Evolutionary conservation across 148 eudicot genomes (phyloP).

Genomic region (Spergularia bocconei): DNA sequence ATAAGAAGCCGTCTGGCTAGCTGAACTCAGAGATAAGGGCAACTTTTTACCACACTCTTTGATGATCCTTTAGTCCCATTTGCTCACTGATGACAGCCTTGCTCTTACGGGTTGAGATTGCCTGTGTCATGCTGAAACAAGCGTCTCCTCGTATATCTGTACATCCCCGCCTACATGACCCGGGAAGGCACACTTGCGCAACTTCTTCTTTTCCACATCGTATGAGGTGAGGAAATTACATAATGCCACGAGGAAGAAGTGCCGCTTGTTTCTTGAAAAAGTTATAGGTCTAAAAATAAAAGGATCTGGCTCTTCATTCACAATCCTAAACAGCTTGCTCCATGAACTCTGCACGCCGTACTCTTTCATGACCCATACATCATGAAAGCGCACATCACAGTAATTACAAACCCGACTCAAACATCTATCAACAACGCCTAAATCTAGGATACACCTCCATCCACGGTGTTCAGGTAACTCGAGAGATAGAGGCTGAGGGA

Average conservation of each 20-base stretch:
- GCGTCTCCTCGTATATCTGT: constrained; percentile 8
- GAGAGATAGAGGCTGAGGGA: constrained; percentile 6
- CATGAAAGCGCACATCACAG: neutral
- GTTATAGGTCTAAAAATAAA: neutral
- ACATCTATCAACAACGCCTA: constrained; percentile 1
- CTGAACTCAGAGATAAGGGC: too few species aligned
- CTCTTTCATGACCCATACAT: constrained; percentile 9
- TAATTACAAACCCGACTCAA: constrained; percentile 4
- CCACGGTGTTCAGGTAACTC: neutral
- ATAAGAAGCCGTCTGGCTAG: too few species aligned
- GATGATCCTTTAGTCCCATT: too few species aligned
- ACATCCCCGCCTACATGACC: neutral
- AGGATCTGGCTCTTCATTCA: neutral
- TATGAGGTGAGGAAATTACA: neutral
- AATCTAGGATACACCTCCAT: neutral
- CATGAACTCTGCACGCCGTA: constrained; percentile 11
- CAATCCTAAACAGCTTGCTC: constrained; percentile 8
- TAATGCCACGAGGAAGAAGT: neutral
- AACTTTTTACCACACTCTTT: too few species aligned
- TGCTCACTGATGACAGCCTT: neutral
- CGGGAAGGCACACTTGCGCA: neutral
- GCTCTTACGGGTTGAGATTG: too few species aligned
- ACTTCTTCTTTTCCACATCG: constrained; percentile 4
- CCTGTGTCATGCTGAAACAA: neutral
- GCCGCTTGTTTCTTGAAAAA: constrained; percentile 1